These are phyloP conservation scores for Xylaria curta DNA, from an alignment of 495 filamentous ascomycete species.

Conservation along the genomic window DNA sequence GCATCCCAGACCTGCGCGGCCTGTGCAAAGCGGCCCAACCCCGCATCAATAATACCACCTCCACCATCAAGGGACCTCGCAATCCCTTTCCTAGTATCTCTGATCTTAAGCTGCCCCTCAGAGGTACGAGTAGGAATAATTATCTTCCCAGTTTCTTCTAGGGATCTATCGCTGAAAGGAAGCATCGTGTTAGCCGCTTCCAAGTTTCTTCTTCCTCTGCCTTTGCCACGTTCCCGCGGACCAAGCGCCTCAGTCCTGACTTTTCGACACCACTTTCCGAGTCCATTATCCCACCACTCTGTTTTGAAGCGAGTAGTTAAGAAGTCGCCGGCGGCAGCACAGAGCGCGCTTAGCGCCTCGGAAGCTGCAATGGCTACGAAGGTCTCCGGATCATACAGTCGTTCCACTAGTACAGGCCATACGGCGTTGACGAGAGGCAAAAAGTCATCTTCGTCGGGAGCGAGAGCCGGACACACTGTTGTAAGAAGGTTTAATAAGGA, in stretches of 20 bases:
- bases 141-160: constrained; percentile 34
- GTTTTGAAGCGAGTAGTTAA: constrained; percentile 70
- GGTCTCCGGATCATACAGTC: constrained; percentile 76
- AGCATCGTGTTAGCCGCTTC: constrained; percentile 42
- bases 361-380: constrained; percentile 76
- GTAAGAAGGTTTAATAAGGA: constrained; percentile 76
- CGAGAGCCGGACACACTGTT: constrained; percentile 70
- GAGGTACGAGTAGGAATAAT: constrained; percentile 36
- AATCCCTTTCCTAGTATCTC: constrained; percentile 19
- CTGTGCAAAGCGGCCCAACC: constrained; percentile 60
- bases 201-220: constrained; percentile 48
- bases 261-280: constrained; percentile 47
- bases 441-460: constrained; percentile 77
- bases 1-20: constrained; percentile 65
- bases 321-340: constrained; percentile 77
- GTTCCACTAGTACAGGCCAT: constrained; percentile 77
- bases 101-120: constrained; percentile 25
- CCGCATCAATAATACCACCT: constrained; percentile 30
- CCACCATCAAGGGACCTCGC: constrained; percentile 5
- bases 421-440: constrained; percentile 87
- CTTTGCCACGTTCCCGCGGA: constrained; percentile 13
- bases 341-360: constrained; percentile 67
- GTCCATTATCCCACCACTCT: constrained; percentile 67
- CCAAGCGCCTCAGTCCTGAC: constrained; percentile 40
- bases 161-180: constrained; percentile 11